These are phyloP conservation scores for Pichia sp. DNA, from an alignment of 1,139 yeast genomes.

Conservation along the genomic window DNA sequence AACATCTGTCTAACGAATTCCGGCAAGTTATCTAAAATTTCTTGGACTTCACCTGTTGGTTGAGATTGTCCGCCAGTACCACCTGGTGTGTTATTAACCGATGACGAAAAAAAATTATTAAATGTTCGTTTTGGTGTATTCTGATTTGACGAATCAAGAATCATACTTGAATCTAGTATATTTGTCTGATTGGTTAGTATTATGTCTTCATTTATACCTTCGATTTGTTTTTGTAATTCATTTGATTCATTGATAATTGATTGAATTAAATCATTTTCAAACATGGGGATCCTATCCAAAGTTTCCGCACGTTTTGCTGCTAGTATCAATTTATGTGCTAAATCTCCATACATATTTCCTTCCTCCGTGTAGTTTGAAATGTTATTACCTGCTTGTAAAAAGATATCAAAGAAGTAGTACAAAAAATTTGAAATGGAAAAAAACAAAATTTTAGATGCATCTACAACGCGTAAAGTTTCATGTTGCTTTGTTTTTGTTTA, in stretches of 20 bases:
- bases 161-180: not conserved
- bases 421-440: not conserved
- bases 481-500: not conserved
- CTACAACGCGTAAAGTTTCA: conserved; percentile 7
- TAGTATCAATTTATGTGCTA: conserved; percentile 69
- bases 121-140: conserved; percentile 9
- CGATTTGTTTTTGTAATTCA: conserved; percentile 46
- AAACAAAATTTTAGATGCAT: not conserved
- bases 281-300: conserved; percentile 63
- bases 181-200: not conserved
- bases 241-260: conserved; percentile 53
- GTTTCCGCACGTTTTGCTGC: conserved; percentile 78
- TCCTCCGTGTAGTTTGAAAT: not conserved
- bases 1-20: conserved; percentile 70
- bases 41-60: conserved; percentile 1
- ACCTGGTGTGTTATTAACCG: conserved; percentile 10
- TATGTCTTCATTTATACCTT: conserved; percentile 15
- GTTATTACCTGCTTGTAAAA: not conserved
- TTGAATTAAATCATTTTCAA: conserved; percentile 70
- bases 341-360: conserved; percentile 76
- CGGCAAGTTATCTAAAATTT: conserved; percentile 9
- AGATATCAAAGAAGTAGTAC: not conserved
- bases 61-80: not conserved
- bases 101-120: conserved; percentile 10
- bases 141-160: conserved; percentile 1